Evolutionary conservation across 106 monocot genomes (phyloP).

Genomic region (Acorus gramineus): DNA sequence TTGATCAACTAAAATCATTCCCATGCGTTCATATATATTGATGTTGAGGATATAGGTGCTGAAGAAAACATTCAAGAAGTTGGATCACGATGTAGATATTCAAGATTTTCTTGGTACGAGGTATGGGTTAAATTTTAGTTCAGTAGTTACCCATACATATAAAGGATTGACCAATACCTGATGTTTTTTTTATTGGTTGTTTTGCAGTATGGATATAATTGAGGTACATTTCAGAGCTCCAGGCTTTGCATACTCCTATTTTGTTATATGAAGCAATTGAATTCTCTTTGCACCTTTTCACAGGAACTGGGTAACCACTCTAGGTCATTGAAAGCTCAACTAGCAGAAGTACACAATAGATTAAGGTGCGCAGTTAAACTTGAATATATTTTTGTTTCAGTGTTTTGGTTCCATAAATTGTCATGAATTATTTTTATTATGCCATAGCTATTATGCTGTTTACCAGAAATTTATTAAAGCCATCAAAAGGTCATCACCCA

Average conservation of each 20-base stretch:
- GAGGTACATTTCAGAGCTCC: conserved; percentile 46
- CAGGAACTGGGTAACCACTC: conserved; percentile 53
- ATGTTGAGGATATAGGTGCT: conserved; percentile 38
- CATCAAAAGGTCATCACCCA: no score
- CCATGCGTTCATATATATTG: not conserved
- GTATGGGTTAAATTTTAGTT: conserved; percentile 18
- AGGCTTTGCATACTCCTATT: no score
- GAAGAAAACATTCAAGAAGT: conserved; percentile 89
- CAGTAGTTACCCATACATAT: not conserved
- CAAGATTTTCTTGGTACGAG: conserved; percentile 65
- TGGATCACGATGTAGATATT: conserved; percentile 88
- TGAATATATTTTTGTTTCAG: not conserved
- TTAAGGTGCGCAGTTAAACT: conserved; percentile 35
- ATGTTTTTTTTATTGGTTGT: conserved; percentile 4
- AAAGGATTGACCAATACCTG: conserved; percentile 2
- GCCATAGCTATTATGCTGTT: no score
- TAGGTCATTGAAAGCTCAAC: conserved; percentile 37
- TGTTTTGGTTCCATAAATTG: no score
- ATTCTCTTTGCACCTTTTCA: conserved; percentile 12
- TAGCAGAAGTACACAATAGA: conserved; percentile 49
- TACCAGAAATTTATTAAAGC: no score
- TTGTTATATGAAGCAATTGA: not conserved
- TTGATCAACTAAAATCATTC: not conserved
- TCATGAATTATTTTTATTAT: no score
- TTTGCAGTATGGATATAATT: conserved; percentile 53